These are phyloP conservation scores for Paxillus rubicundulus DNA, from an alignment of 768 basidiomycete genomes.

Conservation along the genomic window DNA sequence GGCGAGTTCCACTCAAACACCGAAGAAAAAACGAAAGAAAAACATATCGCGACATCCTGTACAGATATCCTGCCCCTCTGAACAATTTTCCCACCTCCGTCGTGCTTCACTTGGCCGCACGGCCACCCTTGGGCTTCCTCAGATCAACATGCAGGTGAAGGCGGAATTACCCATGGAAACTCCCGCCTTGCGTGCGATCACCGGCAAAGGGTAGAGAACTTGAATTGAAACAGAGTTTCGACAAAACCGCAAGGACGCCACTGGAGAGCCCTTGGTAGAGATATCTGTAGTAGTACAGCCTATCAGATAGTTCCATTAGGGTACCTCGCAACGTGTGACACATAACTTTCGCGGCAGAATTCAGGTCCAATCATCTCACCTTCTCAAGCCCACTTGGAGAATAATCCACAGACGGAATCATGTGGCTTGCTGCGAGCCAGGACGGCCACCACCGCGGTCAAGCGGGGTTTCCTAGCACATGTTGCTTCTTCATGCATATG, in stretches of 20 bases:
- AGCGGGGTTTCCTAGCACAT: not conserved
- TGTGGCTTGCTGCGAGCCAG: not conserved
- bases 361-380: not conserved
- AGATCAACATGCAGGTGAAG: constrained; percentile 19
- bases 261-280: too few species aligned
- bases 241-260: not conserved
- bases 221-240: constrained; percentile 5
- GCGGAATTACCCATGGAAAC: constrained; percentile 11
- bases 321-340: too few species aligned
- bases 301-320: too few species aligned
- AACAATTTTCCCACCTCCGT: not conserved
- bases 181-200: constrained; percentile 18
- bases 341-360: constrained; percentile 5
- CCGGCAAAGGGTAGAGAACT: constrained; percentile 6
- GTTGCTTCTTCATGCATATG: not conserved
- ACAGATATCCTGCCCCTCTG: not conserved
- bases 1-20: constrained; percentile 1
- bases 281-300: too few species aligned
- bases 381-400: not conserved
- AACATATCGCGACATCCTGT: not conserved
- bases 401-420: not conserved
- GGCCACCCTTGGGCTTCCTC: not conserved
- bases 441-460: constrained; percentile 3
- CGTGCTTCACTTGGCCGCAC: constrained; percentile 15
- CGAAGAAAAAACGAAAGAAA: not conserved